Evolutionary conservation across 2,329 filamentous ascomycete species (phyloP).

Genomic region (Venturiaceae sp.): DNA sequence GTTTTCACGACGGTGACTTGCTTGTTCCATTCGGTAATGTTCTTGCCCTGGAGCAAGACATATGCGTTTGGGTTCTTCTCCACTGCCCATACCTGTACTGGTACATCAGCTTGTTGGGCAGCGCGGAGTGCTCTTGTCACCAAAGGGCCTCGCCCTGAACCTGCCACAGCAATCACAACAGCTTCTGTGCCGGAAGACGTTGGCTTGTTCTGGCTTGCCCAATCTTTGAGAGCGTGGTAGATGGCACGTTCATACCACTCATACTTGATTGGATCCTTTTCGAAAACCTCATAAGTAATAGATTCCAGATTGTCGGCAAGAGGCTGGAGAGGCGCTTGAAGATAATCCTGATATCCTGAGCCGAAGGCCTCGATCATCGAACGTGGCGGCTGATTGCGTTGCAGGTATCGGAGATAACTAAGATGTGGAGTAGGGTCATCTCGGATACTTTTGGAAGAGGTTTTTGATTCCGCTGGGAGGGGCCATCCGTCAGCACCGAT

Average conservation of each 20-base stretch:
- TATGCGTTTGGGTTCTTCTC: constrained; percentile 99
- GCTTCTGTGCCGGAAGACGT: constrained; percentile 59
- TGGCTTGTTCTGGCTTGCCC: constrained; percentile 61
- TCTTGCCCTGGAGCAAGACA: constrained; percentile 81
- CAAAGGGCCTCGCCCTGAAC: constrained; percentile 83
- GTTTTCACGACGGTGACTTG: constrained; percentile 84
- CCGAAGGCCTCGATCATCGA: constrained; percentile 57
- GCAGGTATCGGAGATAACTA: constrained; percentile 74
- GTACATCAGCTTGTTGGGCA: constrained; percentile 63
- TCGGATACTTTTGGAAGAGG: constrained; percentile 35
- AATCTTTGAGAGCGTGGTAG: constrained; percentile 69
- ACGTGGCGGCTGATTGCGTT: constrained; percentile 65
- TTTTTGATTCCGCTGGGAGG: constrained; percentile 11
- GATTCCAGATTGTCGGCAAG: constrained; percentile 94
- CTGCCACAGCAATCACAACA: constrained; percentile 83
- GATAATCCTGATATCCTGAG: constrained; percentile 78
- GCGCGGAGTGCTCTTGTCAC: constrained; percentile 81
- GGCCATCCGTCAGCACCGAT: constrained; percentile 18
- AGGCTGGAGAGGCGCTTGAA: constrained; percentile 90
- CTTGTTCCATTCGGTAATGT: constrained; percentile 66
- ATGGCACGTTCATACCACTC: constrained; percentile 88
- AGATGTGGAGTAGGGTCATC: constrained; percentile 55
- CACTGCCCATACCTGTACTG: constrained; percentile 80
- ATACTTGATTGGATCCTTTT: constrained; percentile 97
- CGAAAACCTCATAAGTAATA: constrained; percentile 96